A percentile compares a stretch with the other conserved stretches of the same genome.
Evolutionary conservation across 176 grass and related monocot species (phyloP).

Genomic region (Musa troglodytarum): DNA sequence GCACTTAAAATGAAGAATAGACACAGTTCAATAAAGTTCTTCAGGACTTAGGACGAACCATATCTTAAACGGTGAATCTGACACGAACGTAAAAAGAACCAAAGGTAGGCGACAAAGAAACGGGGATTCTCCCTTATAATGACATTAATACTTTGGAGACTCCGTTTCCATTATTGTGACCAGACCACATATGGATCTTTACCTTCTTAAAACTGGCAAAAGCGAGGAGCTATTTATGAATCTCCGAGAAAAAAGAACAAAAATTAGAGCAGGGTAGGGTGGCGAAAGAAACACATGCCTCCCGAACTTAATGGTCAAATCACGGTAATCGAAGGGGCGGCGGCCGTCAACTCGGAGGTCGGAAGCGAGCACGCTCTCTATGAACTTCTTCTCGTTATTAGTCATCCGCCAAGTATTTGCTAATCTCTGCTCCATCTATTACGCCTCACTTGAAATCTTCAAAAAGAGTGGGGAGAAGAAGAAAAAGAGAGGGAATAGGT

Average conservation of each 20-base stretch:
- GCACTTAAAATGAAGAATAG: too few relatives aligned
- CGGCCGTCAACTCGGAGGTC: conserved; percentile 75
- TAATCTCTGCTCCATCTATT: conserved; percentile 65
- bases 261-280: background rate
- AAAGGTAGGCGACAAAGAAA: too few relatives aligned
- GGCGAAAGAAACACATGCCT: conserved; percentile 24
- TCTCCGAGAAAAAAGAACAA: background rate
- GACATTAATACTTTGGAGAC: too few relatives aligned
- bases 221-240: background rate
- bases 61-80: too few relatives aligned
- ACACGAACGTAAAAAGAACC: too few relatives aligned
- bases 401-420: conserved; percentile 46
- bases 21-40: too few relatives aligned
- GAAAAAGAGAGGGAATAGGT: too few relatives aligned
- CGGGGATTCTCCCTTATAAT: too few relatives aligned
- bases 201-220: background rate
- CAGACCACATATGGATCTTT: background rate
- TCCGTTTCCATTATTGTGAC: too few relatives aligned
- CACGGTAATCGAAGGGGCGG: conserved; percentile 74
- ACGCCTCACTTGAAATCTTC: background rate
- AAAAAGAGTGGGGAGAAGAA: background rate
- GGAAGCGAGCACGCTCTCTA: conserved; percentile 39
- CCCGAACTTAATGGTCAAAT: conserved; percentile 61
- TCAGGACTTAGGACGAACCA: too few relatives aligned
- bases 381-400: conserved; percentile 76